Evolutionary conservation across 1,284 basidiomycete genomes (phyloP), one percentile per base, ranked within the genome.

Genomic region (Ceratobasidium sp.): DNA sequence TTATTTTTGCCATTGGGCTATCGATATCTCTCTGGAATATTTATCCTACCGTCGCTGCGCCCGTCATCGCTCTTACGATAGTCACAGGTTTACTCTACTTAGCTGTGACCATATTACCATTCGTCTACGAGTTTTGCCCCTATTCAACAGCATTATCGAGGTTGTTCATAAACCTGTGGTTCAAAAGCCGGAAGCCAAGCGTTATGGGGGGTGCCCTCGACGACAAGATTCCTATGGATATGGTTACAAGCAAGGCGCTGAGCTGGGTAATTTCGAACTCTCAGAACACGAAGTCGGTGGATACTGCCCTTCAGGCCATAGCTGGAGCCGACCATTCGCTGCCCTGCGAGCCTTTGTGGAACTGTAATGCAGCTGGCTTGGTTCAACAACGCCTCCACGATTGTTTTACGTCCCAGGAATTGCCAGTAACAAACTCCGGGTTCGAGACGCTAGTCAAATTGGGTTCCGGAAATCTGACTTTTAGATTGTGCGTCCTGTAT

Each of bases 241-340:
- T 26, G 9, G 46, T 69, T 18, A 69, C 67, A 4, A 69, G 67
- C 49, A 40, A 28, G 20, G 53, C 26, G 12, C 42, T 70, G 18
- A 23, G 49, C 53, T 70, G 68, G 68, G 20, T 70, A 39, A 56
- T 70, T 12, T 51, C 68, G 5, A 49, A 55, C 28, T 70, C 51
- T 53, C 51, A 70, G 28, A 70, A 49, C 33, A 26, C 44, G 7
- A 49, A 26, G 15, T 28, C 68, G 18, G 68, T 70, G 23, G 68
- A 70, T 33, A 23, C 56, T 9, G 68, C 68, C 20, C 68, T 70
- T 6, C 46, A 70, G 33, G 49, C 68, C 18, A 53, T 70, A 3
- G 68, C 68, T 2, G 68, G 68, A 6, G 68, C 68, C n/a, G 33
- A 58, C 26, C 33, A 33, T 20, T 23, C 20, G 3, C 51, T 56